Percentiles rank a stretch among this genome's conserved stretches.
phyloP scores from a whole-genome alignment of 495 filamentous ascomycete species.

The Aspergillus panamensis region DNA sequence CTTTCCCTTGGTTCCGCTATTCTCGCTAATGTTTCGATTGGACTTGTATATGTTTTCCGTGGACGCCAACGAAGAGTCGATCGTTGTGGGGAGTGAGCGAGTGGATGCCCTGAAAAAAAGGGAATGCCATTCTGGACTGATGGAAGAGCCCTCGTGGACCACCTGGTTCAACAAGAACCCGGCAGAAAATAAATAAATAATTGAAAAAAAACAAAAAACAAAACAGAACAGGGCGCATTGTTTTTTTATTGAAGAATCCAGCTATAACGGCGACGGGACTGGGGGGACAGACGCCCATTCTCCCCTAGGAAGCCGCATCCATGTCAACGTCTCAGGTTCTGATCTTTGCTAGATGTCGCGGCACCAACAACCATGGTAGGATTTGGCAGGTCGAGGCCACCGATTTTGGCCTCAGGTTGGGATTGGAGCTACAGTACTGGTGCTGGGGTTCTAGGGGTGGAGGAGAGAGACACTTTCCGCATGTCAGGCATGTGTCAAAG shows the following conservation, averaged over 20 bases:
- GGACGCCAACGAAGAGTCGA: neutral
- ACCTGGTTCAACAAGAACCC: slow-evolving; percentile 10
- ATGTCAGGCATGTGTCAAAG: slow-evolving; percentile 2
- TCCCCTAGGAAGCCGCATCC: neutral
- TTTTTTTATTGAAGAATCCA: neutral
- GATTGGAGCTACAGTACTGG: neutral
- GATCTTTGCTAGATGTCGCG: neutral
- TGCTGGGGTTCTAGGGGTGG: neutral
- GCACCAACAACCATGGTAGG: neutral
- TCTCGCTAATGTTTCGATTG: slow-evolving; percentile 11
- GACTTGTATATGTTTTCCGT: neutral
- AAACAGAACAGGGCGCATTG: neutral
- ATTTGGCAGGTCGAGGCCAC: neutral
- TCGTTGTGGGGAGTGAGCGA: neutral
- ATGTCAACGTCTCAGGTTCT: neutral
- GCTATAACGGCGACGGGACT: neutral
- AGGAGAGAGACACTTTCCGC: neutral
- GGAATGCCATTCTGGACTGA: neutral
- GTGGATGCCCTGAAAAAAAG: slow-evolving; percentile 5
- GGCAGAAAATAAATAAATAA: too few relatives aligned
- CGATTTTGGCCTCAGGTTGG: neutral
- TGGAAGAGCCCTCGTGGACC: neutral
- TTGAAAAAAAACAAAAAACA: too few relatives aligned
- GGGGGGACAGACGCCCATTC: neutral
- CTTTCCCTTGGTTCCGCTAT: neutral